phyloP scores from a whole-genome alignment of 2,329 filamentous ascomycete species.

The Colletotrichum eremochloae region DNA sequence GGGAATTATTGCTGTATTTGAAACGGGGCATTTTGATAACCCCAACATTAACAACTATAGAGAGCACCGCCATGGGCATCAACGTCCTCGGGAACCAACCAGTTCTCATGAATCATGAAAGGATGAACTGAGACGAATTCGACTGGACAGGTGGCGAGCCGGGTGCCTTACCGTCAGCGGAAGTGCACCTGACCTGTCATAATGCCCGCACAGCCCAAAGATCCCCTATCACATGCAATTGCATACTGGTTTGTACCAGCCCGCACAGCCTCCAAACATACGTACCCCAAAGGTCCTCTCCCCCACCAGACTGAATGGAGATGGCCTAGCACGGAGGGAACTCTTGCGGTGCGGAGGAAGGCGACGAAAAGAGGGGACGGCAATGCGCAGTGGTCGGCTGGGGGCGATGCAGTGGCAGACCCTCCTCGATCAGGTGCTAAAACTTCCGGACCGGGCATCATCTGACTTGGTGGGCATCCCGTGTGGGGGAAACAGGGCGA shows the following conservation, averaged over 20 bases:
- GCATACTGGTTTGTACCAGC: not conserved
- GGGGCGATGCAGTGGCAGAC: slow-evolving; percentile 29
- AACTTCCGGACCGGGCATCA: slow-evolving; percentile 37
- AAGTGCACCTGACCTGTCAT: slow-evolving; percentile 19
- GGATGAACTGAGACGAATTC: slow-evolving; percentile 28
- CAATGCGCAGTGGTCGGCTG: not conserved
- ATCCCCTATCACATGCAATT: slow-evolving; percentile 37
- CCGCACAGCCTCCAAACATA: slow-evolving; percentile 17
- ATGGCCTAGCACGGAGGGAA: slow-evolving; percentile 5
- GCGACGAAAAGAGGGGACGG: too few relatives aligned
- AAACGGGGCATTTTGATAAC: not conserved
- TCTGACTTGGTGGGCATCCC: slow-evolving; percentile 27
- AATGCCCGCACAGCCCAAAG: slow-evolving; percentile 8
- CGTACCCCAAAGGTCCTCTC: slow-evolving; percentile 9
- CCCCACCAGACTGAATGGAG: not conserved
- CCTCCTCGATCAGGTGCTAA: slow-evolving; percentile 40
- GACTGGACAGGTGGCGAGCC: slow-evolving; percentile 26
- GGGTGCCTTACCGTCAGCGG: slow-evolving; percentile 1
- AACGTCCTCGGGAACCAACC: slow-evolving; percentile 5
- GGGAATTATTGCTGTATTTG: slow-evolving; percentile 40
- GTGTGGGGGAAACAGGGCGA: slow-evolving; percentile 20
- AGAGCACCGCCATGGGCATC: not conserved
- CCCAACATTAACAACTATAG: not conserved
- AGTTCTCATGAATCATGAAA: slow-evolving; percentile 39
- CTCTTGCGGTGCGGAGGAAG: slow-evolving; percentile 6